Base-by-base conservation (phyloP, 331 rosid genomes). In the Acacia concinna region DNA sequence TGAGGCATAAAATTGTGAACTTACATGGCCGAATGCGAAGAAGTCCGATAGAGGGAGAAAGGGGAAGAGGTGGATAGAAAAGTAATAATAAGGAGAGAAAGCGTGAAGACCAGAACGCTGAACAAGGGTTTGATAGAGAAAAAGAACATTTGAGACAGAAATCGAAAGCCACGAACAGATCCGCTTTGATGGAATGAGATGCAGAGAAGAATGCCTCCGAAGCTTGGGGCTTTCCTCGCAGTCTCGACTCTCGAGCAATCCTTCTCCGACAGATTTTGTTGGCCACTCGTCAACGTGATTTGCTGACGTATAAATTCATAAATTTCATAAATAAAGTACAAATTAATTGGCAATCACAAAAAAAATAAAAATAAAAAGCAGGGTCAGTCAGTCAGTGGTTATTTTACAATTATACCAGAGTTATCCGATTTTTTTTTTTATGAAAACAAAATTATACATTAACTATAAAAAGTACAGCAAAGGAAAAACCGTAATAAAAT, bases 91-190 rank as follows among this genome's bases (percentile, higher is more conserved):
- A 84, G 20, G 47, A 93, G 71, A 44, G 89, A 82, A 21, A 95
- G 89, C 23, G 88, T 35, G 73, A 84, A 52, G 38, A 87, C 77
- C 12, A 85, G 82, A 49, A 87, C 15, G 79, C 54, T 85, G 77
- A 90, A 93, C 2, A 84, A 68, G 75, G 92, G 91, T 89, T 86
- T 94, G 79, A 87, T 88, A 68, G 91, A 81, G 43, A 92, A 81
- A 87, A 82, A 78, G 86, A 86, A 78, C 98, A 95, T 95, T 81
- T 75, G 77, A 85, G 20, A 49, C 38, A 21, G 18, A 21, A 73
- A 74, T 81, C 11, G 28, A 20, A 54, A 68, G 32, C 2, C 20
- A 18, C 12, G 13, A 72, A 13, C 23, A 20, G 79, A 20, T 5
- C 68, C 32, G n/a, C 25, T 37, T 63, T 4, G 38, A n/a, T 17